Evolutionary conservation across 495 filamentous ascomycete species (phyloP), one percentile per base, ranked within the genome.

Genomic region (Podospora pseudopauciseta): DNA sequence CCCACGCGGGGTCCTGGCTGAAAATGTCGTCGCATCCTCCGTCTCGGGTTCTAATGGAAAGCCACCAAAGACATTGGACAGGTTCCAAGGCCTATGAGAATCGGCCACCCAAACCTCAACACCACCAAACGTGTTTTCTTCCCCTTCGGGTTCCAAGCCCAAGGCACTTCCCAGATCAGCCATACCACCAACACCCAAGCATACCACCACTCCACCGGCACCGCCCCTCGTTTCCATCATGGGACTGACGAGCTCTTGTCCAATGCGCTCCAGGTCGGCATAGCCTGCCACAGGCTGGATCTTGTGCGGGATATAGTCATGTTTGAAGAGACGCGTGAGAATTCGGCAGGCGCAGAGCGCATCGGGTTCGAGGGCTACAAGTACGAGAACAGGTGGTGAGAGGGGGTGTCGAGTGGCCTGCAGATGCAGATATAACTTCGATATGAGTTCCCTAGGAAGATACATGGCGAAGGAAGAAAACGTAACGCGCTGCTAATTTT

Each of bases 241-340:
- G 9, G 91, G 92, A 60, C 81, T 83, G 65, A 97, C 87, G 62
- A 95, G 83, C 68, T 92, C 88, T 75, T 87, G 83, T 32, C 92
- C 92, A 30, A 87, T 88, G 72, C 88, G 87, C 73, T 90, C 82
- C 53, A 99, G 89, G 74, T 98, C 95, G 70, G 87, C 89, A 88
- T 97, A 97, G 39, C 95, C 95, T 18, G 91, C 86, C 49, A 99
- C 89, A 4, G 96, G 95, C 72, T 96, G 92, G 68, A 98, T 96
- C 83, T 97, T 97, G 80, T 98, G 94, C n/a, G 90, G 90, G 71
- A 99, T 96, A 76, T 94, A 98, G 83, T 99, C 95, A 82, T 92
- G 90, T 82, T 94, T 97, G 63, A 99, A 84, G 19, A 98, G 85
- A 16, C 88, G 85, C 1, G 95, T 95, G 18, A 99, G 86, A 65